phyloP scores from a whole-genome alignment of 2,329 filamentous ascomycete species.

The Fusarium camptoceras region DNA sequence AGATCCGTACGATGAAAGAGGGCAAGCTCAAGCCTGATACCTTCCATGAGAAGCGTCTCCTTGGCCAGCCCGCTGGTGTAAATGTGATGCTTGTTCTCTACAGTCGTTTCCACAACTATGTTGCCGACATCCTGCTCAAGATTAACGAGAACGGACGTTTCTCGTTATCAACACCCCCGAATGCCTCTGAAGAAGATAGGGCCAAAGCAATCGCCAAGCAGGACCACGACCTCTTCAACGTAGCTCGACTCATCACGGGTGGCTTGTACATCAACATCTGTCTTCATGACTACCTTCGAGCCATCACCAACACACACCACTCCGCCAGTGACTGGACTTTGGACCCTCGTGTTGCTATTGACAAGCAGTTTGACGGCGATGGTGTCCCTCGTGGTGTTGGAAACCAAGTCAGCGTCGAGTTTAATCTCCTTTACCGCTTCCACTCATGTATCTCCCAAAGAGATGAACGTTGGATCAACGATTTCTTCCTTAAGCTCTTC shows the following conservation, averaged over 20 bases:
- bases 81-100: conserved; percentile 76
- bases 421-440: conserved; percentile 75
- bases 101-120: conserved; percentile 77
- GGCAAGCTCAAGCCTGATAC: conserved; percentile 79
- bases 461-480: conserved; percentile 72
- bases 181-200: conserved; percentile 43
- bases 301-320: conserved; percentile 70
- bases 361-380: conserved; percentile 55
- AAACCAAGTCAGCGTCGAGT: conserved; percentile 76
- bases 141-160: conserved; percentile 78
- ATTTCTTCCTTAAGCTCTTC: conserved; percentile 56
- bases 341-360: conserved; percentile 71
- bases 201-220: conserved; percentile 55
- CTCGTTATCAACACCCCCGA: conserved; percentile 21
- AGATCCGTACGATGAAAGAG: conserved; percentile 71
- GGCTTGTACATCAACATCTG: conserved; percentile 69
- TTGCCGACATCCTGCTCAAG: conserved; percentile 68
- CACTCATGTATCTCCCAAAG: conserved; percentile 70
- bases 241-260: conserved; percentile 57
- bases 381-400: conserved; percentile 67
- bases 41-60: conserved; percentile 73
- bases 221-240: conserved; percentile 68
- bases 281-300: conserved; percentile 69
- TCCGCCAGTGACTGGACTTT: conserved; percentile 70
- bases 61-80: conserved; percentile 77